Conservation (phyloP, 2,329 filamentous ascomycete species). For the Aspergillus melleus region DNA sequence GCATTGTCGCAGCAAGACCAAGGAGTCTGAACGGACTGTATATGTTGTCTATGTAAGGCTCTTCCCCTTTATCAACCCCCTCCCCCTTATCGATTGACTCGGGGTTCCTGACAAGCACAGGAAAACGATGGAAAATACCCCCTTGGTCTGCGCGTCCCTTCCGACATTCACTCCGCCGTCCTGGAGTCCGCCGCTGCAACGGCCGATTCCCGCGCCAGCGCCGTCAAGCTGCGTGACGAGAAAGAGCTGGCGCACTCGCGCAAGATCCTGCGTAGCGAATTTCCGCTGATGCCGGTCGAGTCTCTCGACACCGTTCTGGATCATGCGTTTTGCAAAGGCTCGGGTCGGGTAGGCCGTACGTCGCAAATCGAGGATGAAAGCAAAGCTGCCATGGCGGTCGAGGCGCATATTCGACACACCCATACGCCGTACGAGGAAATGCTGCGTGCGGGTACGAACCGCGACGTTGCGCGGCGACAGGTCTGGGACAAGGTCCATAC, state of each 20-base stretch:
- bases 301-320: constrained; percentile 34
- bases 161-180: constrained; percentile 40
- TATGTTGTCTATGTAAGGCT: constrained; percentile 41
- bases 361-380: constrained; percentile 31
- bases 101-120: constrained; percentile 16
- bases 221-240: constrained; percentile 39
- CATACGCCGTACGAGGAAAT: constrained; percentile 43
- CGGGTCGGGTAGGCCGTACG: constrained; percentile 42
- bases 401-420: constrained; percentile 46
- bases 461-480: constrained; percentile 30
- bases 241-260: constrained; percentile 28
- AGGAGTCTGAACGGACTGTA: constrained; percentile 29
- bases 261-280: constrained; percentile 31
- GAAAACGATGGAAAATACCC: constrained; percentile 30
- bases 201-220: constrained; percentile 39
- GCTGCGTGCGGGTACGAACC: constrained; percentile 25
- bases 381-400: constrained; percentile 41
- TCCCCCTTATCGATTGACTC: constrained; percentile 1
- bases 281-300: constrained; percentile 39
- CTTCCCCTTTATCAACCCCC: background rate
- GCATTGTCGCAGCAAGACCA: constrained; percentile 40
- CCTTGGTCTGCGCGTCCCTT: constrained; percentile 47
- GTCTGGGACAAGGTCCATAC: constrained; percentile 32
- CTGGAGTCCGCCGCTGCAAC: constrained; percentile 41
- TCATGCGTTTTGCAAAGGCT: constrained; percentile 44